Evolutionary conservation across 2,329 filamentous ascomycete species (phyloP).

Genomic region (Calonectria hongkongensis): DNA sequence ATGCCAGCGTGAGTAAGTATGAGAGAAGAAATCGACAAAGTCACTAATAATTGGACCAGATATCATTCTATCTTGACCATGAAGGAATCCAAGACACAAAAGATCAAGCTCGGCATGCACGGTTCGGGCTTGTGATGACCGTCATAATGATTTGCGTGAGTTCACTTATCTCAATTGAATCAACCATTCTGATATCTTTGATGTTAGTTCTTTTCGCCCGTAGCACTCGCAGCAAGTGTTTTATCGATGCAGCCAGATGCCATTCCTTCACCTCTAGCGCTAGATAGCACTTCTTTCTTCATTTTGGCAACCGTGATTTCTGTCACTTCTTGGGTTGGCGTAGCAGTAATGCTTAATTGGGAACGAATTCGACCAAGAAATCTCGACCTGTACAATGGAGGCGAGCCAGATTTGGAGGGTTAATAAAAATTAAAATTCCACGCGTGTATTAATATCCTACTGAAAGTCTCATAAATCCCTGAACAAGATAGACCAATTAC

Average conservation of each 20-base stretch:
- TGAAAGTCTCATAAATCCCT: not conserved
- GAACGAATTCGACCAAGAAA: not conserved
- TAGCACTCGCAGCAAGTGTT: not conserved
- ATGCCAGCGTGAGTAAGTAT: not conserved
- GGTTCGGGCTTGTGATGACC: not conserved
- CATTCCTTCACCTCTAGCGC: not conserved
- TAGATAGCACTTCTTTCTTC: not conserved
- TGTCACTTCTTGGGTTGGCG: not conserved
- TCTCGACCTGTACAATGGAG: too few species aligned
- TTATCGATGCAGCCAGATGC: not conserved
- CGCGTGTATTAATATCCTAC: not conserved
- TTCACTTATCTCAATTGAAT: not conserved
- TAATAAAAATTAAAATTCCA: not conserved
- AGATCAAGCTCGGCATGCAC: not conserved
- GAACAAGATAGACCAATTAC: too few species aligned
- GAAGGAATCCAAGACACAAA: not conserved
- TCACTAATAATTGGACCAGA: not conserved
- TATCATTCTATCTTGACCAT: not conserved
- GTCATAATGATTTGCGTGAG: constrained; percentile 1
- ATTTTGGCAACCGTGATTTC: not conserved
- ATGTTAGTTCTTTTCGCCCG: not conserved
- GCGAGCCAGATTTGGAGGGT: not conserved
- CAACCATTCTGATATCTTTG: not conserved
- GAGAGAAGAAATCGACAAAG: not conserved
- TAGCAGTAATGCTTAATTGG: not conserved